These are phyloP conservation scores for Uromyces viciae-fabae DNA, from an alignment of 1,284 basidiomycete species.

Conservation along the genomic window DNA sequence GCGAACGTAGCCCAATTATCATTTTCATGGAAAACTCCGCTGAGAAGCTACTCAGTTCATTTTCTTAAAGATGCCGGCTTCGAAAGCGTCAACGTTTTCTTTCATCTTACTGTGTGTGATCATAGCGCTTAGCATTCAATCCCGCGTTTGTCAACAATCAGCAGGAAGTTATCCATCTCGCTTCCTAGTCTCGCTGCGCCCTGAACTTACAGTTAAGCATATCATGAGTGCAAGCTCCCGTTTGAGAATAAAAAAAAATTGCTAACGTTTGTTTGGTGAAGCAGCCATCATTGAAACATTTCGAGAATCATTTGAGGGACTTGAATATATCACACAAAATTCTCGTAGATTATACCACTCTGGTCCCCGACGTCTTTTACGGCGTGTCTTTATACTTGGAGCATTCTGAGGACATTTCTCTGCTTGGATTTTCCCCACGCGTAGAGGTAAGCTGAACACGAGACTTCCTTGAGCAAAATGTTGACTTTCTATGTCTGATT, in stretches of 20 bases:
- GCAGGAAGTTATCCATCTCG: slow-evolving; percentile 13
- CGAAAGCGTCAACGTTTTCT: slow-evolving; percentile 1
- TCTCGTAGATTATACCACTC: slow-evolving; percentile 29
- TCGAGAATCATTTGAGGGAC: slow-evolving; percentile 13
- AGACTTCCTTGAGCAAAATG: too few species aligned
- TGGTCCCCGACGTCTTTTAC: slow-evolving; percentile 40
- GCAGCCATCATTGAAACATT: slow-evolving; percentile 32
- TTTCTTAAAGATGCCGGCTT: neutral
- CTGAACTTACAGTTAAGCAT: slow-evolving; percentile 8
- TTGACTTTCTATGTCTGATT: neutral
- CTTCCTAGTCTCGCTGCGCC: slow-evolving; percentile 3
- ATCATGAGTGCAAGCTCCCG: neutral
- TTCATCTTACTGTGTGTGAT: neutral
- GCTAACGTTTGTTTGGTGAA: neutral
- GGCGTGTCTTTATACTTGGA: slow-evolving; percentile 32
- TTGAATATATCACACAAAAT: slow-evolving; percentile 30
- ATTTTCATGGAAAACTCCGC: neutral
- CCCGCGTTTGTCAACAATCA: neutral
- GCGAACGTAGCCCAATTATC: too few species aligned
- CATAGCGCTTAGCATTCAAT: neutral
- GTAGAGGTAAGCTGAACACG: too few species aligned
- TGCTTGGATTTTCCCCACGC: slow-evolving; percentile 8
- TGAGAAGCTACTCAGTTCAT: neutral
- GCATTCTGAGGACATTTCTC: slow-evolving; percentile 1
- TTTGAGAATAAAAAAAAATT: neutral